phyloP scores from a whole-genome alignment of 345 rosid genomes.

The Passiflora organensis region DNA sequence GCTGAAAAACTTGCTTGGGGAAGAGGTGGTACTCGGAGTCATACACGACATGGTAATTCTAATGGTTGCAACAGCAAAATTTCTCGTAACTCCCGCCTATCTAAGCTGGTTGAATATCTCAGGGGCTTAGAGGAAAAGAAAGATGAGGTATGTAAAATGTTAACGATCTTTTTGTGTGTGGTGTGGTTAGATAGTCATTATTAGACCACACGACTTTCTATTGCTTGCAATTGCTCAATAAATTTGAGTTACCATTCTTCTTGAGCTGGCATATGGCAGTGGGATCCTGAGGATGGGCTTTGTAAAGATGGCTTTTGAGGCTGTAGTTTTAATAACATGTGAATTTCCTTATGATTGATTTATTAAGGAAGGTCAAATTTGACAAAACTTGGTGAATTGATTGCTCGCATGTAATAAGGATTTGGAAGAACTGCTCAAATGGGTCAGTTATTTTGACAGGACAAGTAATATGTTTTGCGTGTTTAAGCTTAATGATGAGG shows the following conservation, averaged over 20 bases:
- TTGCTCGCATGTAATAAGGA: too few species aligned
- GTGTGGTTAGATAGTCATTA: too few species aligned
- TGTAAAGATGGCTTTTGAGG: background rate
- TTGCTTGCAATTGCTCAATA: background rate
- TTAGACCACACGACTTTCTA: too few species aligned
- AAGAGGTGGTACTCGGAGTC: constrained; percentile 81
- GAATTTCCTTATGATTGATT: background rate
- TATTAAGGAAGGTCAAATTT: too few species aligned
- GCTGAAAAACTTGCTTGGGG: constrained; percentile 88
- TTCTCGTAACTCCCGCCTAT: constrained; percentile 56
- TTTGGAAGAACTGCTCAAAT: too few species aligned
- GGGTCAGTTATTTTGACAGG: too few species aligned
- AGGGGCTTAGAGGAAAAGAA: constrained; percentile 50
- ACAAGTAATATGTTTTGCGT: too few species aligned
- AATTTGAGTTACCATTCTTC: background rate
- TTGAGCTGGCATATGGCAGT: background rate
- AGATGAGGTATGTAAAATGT: constrained; percentile 50
- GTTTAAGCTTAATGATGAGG: too few species aligned
- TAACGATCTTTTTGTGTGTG: constrained; percentile 5
- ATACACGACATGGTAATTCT: constrained; percentile 67
- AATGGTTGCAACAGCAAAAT: constrained; percentile 46
- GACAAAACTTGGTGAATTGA: too few species aligned
- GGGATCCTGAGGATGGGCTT: constrained; percentile 6
- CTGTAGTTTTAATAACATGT: background rate
- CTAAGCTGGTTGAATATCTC: constrained; percentile 67